Percentiles rank a stretch among this genome's conserved stretches.
Evolutionary conservation across 2,329 filamentous ascomycete species (phyloP).

Genomic region (Bipolaris victoriae): DNA sequence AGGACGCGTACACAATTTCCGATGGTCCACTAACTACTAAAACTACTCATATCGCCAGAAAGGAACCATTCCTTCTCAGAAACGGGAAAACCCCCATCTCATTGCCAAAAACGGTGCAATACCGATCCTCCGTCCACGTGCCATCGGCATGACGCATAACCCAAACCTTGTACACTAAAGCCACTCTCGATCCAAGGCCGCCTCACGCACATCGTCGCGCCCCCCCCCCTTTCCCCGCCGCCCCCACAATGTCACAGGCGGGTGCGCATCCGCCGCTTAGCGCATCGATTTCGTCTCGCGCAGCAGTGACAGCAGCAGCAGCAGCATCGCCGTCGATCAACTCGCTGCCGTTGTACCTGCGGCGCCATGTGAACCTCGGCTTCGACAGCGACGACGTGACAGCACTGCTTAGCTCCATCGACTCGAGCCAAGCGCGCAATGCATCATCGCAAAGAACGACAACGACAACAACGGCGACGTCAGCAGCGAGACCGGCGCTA

Average conservation of each 20-base stretch:
- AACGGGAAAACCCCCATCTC: too few species aligned
- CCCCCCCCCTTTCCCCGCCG: background rate
- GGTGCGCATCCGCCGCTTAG: background rate
- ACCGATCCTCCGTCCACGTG: background rate
- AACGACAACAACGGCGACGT: background rate
- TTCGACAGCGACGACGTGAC: slow-evolving; percentile 36
- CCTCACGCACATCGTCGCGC: background rate
- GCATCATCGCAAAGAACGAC: background rate
- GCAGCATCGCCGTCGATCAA: background rate
- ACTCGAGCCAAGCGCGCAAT: slow-evolving; percentile 32
- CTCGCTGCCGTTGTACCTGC: slow-evolving; percentile 30
- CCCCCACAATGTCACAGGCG: slow-evolving; percentile 13
- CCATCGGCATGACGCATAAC: background rate
- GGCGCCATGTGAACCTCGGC: slow-evolving; percentile 30
- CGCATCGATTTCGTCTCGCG: background rate
- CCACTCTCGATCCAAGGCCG: background rate
- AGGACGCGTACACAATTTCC: too few species aligned
- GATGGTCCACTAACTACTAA: too few species aligned
- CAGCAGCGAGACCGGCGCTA: background rate
- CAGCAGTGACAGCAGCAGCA: too few species aligned
- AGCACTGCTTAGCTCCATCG: slow-evolving; percentile 37
- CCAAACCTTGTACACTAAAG: slow-evolving; percentile 9
- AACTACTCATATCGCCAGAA: too few species aligned
- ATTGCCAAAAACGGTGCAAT: too few species aligned
- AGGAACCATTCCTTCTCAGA: too few species aligned